These are phyloP conservation scores for Globisporangium polare DNA, from an alignment of 352 stramenopile genomes.

Conservation along the genomic window DNA sequence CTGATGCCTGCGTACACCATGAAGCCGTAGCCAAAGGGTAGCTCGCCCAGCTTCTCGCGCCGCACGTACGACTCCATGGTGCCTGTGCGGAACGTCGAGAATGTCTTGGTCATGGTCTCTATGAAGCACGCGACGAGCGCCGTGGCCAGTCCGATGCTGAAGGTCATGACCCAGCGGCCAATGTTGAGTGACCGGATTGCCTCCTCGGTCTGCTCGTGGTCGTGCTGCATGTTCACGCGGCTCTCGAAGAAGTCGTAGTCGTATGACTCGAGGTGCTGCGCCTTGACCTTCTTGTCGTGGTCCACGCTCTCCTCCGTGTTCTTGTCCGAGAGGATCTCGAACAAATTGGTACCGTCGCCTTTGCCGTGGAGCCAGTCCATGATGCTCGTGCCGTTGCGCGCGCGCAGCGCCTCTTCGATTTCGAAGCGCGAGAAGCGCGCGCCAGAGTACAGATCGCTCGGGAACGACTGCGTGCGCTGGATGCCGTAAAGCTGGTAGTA, in stretches of 20 bases:
- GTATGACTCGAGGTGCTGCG: constrained; percentile 82
- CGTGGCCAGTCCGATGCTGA: constrained; percentile 92
- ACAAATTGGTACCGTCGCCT: constrained; percentile 22
- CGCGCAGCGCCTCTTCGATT: constrained; percentile 66
- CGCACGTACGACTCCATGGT: constrained; percentile 86
- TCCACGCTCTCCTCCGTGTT: constrained; percentile 36
- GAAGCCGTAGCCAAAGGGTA: constrained; percentile 77
- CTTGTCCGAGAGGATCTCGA: constrained; percentile 20
- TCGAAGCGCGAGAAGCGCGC: constrained; percentile 73
- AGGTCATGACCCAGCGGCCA: constrained; percentile 94
- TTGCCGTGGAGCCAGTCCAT: constrained; percentile 61
- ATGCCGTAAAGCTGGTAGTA: constrained; percentile 40
- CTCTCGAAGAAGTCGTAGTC: constrained; percentile 89
- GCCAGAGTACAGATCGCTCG: constrained; percentile 68
- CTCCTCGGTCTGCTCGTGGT: constrained; percentile 78
- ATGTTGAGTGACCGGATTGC: constrained; percentile 77
- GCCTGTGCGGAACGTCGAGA: constrained; percentile 87
- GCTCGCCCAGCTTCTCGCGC: constrained; percentile 36
- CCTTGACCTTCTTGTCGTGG: constrained; percentile 73
- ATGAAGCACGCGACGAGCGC: constrained; percentile 92
- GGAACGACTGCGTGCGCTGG: constrained; percentile 76
- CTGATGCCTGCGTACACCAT: constrained; percentile 90
- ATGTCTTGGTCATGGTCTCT: constrained; percentile 85
- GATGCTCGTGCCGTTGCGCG: constrained; percentile 61
- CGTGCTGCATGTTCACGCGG: constrained; percentile 83